A percentile compares a stretch with the other conserved stretches of the same genome.
These are phyloP conservation scores for Magnaporthales sp. DNA, from an alignment of 2,329 filamentous ascomycete genomes.

Conservation along the genomic window DNA sequence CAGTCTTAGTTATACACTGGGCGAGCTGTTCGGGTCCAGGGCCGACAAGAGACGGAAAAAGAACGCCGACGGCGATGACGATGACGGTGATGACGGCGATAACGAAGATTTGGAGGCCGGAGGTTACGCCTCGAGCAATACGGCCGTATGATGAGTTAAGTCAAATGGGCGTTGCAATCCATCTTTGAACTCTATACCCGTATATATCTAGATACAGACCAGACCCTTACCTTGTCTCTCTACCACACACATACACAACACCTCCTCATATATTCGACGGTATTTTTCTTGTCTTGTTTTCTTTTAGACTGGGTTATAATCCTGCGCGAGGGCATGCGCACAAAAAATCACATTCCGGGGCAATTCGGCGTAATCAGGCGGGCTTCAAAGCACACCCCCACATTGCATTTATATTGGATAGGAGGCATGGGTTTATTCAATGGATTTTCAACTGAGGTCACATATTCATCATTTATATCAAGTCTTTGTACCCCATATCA, in stretches of 20 bases:
- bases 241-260: background rate
- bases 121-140: background rate
- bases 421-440: background rate
- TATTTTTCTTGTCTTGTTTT: background rate
- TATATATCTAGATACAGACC: background rate
- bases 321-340: background rate
- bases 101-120: background rate
- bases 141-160: background rate
- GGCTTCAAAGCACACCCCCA: background rate
- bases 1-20: conserved; percentile 30
- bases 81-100: background rate
- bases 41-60: conserved; percentile 12
- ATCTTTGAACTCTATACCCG: background rate
- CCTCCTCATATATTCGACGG: background rate
- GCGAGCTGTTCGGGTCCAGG: conserved; percentile 24
- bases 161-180: background rate
- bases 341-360: background rate
- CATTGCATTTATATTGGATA: conserved; percentile 6
- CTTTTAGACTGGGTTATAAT: background rate
- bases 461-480: background rate
- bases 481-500: background rate
- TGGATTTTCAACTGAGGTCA: background rate
- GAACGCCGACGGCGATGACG: conserved; percentile 5
- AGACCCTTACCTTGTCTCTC: background rate
- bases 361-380: background rate